Percentiles rank a stretch among this genome's conserved stretches.
These are phyloP conservation scores for Fusarium sp. DNA, from an alignment of 2,329 filamentous ascomycete species.

Conservation along the genomic window DNA sequence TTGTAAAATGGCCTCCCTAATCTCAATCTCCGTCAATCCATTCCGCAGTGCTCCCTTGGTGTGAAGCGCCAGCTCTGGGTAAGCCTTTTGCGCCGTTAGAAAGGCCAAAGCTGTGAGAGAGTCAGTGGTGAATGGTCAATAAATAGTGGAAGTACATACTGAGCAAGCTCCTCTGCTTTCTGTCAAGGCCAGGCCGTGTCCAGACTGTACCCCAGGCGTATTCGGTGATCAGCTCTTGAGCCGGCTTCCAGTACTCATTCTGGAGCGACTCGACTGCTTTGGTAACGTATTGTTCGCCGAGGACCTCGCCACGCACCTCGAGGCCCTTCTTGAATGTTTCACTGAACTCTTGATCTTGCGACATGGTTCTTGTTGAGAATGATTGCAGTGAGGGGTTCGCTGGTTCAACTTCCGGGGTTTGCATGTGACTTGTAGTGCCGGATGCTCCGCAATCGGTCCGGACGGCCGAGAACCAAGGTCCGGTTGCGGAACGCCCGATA, in stretches of 20 bases:
- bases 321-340: slow-evolving; percentile 21
- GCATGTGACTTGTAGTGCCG: background rate
- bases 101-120: slow-evolving; percentile 9
- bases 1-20: slow-evolving; percentile 29
- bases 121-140: background rate
- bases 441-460: slow-evolving; percentile 10
- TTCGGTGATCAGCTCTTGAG: slow-evolving; percentile 31
- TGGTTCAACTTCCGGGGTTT: background rate
- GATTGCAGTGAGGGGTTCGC: background rate
- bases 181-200: slow-evolving; percentile 28
- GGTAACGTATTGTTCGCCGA: slow-evolving; percentile 34
- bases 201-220: slow-evolving; percentile 30
- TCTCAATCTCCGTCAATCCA: slow-evolving; percentile 32
- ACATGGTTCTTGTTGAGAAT: background rate
- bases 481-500: background rate
- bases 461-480: background rate
- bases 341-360: slow-evolving; percentile 10
- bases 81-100: slow-evolving; percentile 30
- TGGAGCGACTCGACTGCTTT: slow-evolving; percentile 24
- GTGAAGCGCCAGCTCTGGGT: slow-evolving; percentile 26
- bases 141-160: background rate
- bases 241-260: slow-evolving; percentile 35
- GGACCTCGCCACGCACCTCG: slow-evolving; percentile 20
- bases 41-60: slow-evolving; percentile 31
- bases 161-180: slow-evolving; percentile 34